phyloP scores from a whole-genome alignment of 306 rosid genomes.

The Cucumis cinereus region DNA sequence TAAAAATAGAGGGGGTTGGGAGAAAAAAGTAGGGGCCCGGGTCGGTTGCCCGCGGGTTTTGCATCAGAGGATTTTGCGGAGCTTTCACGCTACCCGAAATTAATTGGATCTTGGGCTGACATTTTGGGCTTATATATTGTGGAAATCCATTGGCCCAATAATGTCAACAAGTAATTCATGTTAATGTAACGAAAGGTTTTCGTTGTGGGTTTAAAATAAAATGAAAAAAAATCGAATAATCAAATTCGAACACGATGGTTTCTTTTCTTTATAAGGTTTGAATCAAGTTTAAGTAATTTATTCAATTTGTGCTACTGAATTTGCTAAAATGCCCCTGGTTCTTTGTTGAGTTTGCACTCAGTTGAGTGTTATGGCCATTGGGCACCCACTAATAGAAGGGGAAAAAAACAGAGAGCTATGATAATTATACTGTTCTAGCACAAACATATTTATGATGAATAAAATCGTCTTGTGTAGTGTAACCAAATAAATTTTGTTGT shows the following conservation, averaged over 20 bases:
- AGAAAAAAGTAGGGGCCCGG: neutral
- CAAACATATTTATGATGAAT: neutral
- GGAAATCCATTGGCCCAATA: neutral
- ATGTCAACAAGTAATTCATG: neutral
- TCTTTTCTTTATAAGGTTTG: neutral
- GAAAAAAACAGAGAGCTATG: neutral
- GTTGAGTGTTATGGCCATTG: neutral
- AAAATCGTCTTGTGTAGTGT: neutral
- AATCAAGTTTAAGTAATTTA: neutral
- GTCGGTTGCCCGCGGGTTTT: neutral
- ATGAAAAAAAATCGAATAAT: neutral
- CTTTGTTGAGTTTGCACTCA: neutral
- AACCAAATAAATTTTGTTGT: neutral
- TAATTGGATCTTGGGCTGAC: neutral
- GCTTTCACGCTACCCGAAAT: slow-evolving; percentile 5
- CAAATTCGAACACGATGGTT: neutral
- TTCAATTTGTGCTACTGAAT: neutral
- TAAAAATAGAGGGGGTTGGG: neutral
- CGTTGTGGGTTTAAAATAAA: neutral
- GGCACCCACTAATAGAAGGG: neutral
- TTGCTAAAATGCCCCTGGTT: neutral
- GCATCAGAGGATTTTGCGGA: neutral
- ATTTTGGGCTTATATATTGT: neutral
- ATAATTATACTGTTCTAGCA: neutral
- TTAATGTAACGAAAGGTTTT: neutral